These are phyloP conservation scores for Arachis hypogaea DNA, from an alignment of 306 rosid species.

Conservation along the genomic window DNA sequence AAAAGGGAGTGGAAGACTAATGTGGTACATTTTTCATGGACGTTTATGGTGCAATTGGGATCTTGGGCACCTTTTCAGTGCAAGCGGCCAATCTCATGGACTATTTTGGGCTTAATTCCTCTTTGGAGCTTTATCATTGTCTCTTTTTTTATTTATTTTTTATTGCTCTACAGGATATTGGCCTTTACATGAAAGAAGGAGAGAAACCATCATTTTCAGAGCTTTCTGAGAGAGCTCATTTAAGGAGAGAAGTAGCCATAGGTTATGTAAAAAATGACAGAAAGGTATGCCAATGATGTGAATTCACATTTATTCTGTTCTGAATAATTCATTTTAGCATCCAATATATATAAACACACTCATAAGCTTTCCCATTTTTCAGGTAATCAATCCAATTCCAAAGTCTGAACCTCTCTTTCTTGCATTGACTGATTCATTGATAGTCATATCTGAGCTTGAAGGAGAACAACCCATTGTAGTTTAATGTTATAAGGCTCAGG, in stretches of 20 bases:
- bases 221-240: slow-evolving; percentile 80
- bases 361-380: slow-evolving; percentile 41
- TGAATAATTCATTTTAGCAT: slow-evolving; percentile 15
- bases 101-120: no score
- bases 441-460: slow-evolving; percentile 93
- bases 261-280: slow-evolving; percentile 84
- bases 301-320: slow-evolving; percentile 19
- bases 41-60: no score
- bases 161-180: slow-evolving; percentile 53
- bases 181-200: slow-evolving; percentile 85
- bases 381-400: slow-evolving; percentile 88
- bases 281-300: slow-evolving; percentile 52
- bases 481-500: slow-evolving; percentile 33
- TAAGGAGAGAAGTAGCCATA: slow-evolving; percentile 92
- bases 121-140: no score
- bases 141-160: no score
- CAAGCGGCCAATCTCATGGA: no score
- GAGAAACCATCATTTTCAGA: slow-evolving; percentile 86
- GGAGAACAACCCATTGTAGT: slow-evolving; percentile 73
- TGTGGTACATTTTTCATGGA: no score
- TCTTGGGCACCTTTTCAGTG: no score
- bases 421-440: slow-evolving; percentile 72
- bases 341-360: slow-evolving; percentile 25
- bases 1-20: no score
- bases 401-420: slow-evolving; percentile 85